Conservation (phyloP, 495 filamentous ascomycete genomes). For the Apodospora peruviana region DNA sequence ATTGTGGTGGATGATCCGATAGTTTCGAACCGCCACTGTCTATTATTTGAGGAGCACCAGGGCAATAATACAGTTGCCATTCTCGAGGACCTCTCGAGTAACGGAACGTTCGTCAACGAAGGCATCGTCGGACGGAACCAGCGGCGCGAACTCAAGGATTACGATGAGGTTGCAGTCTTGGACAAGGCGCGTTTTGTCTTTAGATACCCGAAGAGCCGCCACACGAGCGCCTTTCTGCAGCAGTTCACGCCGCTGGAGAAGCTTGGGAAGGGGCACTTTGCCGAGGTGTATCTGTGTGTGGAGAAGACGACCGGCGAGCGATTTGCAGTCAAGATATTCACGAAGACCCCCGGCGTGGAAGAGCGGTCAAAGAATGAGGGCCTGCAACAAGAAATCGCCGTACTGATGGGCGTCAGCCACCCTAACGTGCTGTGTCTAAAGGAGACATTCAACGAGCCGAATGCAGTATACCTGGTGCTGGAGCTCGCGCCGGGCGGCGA, state of each 20-base stretch:
- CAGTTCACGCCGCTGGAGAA: constrained; percentile 81
- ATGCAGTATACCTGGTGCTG: constrained; percentile 85
- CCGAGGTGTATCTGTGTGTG: constrained; percentile 85
- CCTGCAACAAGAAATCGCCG: constrained; percentile 90
- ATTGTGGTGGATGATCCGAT: constrained; percentile 70
- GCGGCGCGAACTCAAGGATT: constrained; percentile 76
- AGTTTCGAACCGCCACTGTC: constrained; percentile 92
- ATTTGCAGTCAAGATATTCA: constrained; percentile 93
- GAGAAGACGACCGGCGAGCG: constrained; percentile 76
- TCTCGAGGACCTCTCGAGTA: constrained; percentile 89
- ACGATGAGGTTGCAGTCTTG: constrained; percentile 83
- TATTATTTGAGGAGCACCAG: constrained; percentile 83
- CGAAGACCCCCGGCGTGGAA: constrained; percentile 69
- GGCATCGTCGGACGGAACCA: constrained; percentile 88
- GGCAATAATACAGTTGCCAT: constrained; percentile 74
- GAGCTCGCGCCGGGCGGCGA: constrained; percentile 92
- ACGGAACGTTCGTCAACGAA: constrained; percentile 95
- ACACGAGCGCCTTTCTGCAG: constrained; percentile 72
- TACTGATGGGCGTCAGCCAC: constrained; percentile 93
- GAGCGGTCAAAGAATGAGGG: constrained; percentile 78
- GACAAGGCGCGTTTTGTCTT: constrained; percentile 83
- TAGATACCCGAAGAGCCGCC: constrained; percentile 72
- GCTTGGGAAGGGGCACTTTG: constrained; percentile 95
- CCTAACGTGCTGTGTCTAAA: constrained; percentile 93
- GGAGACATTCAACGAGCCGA: constrained; percentile 88